Conservation (phyloP, 108 stramenopile species). For the Skeletonema grethae region DNA sequence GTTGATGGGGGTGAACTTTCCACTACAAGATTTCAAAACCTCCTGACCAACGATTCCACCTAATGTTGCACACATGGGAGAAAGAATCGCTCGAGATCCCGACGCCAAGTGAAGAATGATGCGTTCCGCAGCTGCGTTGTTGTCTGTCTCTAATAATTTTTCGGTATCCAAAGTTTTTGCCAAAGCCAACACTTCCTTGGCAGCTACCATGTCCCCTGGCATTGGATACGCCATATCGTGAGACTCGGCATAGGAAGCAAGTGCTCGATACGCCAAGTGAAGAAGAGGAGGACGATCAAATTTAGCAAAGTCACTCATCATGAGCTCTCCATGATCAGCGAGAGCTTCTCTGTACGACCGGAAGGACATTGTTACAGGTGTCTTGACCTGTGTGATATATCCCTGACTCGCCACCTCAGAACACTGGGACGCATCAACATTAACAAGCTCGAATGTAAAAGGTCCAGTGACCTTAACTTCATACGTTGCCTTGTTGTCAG, state of each 20-base stretch:
- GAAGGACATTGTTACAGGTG: slow-evolving; percentile 88
- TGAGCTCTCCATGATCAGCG: slow-evolving; percentile 81
- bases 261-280: slow-evolving; percentile 85
- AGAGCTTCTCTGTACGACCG: slow-evolving; percentile 79
- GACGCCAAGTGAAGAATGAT: slow-evolving; percentile 79
- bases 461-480: slow-evolving; percentile 89
- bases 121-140: slow-evolving; percentile 55
- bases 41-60: slow-evolving; percentile 99
- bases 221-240: slow-evolving; percentile 75
- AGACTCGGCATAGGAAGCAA: slow-evolving; percentile 61
- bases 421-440: slow-evolving; percentile 53
- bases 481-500: slow-evolving; percentile 58
- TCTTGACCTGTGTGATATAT: slow-evolving; percentile 95
- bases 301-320: slow-evolving; percentile 98
- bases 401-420: slow-evolving; percentile 69
- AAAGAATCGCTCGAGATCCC: slow-evolving; percentile 82
- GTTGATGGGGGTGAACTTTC: slow-evolving; percentile 96
- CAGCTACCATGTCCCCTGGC: slow-evolving; percentile 78
- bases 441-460: slow-evolving; percentile 89
- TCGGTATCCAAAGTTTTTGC: slow-evolving; percentile 67
- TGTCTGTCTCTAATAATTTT: slow-evolving; percentile 29
- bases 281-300: slow-evolving; percentile 91
- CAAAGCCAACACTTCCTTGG: slow-evolving; percentile 71
- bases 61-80: slow-evolving; percentile 95
- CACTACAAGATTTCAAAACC: slow-evolving; percentile 98